Percentiles rank a stretch among this genome's conserved stretches.
Conservation (phyloP, 331 rosid species). For the Rosa hybrid region DNA sequence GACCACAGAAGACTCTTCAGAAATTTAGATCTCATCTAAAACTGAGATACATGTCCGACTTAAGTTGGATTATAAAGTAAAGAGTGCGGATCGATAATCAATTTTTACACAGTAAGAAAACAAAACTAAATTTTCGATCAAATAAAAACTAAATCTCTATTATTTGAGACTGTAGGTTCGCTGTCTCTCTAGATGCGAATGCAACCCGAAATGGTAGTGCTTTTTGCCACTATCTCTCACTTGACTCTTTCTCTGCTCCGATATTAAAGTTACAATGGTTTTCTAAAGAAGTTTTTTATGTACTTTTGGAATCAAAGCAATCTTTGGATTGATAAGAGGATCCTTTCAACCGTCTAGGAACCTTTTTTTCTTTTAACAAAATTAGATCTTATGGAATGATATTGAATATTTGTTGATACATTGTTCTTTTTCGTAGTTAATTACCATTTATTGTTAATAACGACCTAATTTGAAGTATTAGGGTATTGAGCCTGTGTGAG, state of each 20-base stretch:
- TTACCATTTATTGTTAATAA: too few species aligned
- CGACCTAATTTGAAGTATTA: too few species aligned
- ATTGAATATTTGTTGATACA: too few species aligned
- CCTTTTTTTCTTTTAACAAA: too few species aligned
- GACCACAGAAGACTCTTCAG: not conserved
- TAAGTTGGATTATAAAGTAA: not conserved
- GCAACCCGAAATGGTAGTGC: not conserved
- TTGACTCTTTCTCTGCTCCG: not conserved
- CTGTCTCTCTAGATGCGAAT: not conserved
- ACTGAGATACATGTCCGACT: not conserved
- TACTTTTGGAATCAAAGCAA: too few species aligned
- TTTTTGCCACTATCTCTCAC: not conserved
- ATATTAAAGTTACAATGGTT: not conserved
- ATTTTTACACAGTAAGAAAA: not conserved
- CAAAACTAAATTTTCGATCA: not conserved
- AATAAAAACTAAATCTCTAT: not conserved
- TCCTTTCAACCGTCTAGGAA: too few species aligned
- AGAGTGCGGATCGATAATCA: too few species aligned
- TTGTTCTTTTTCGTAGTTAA: too few species aligned
- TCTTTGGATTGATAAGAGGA: too few species aligned
- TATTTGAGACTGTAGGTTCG: not conserved
- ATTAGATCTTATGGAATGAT: too few species aligned
- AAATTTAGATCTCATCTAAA: not conserved
- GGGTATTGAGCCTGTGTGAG: too few species aligned
- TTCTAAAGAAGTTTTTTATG: not conserved